Evolutionary conservation across 306 rosid species (phyloP), one percentile per base, ranked within the genome.

Genomic region (Trifolium fragiferum): DNA sequence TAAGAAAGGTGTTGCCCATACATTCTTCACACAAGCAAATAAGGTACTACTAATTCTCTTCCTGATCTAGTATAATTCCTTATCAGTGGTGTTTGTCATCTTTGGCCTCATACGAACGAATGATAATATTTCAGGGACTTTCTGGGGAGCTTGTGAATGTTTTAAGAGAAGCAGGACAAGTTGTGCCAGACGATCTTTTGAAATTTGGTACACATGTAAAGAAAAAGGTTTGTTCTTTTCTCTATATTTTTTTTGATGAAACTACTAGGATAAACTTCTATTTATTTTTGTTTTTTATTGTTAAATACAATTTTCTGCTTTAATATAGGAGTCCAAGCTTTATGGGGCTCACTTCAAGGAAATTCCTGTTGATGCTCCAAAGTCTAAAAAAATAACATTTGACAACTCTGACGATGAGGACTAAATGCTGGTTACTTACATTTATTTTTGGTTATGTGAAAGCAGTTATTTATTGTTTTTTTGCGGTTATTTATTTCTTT

Each of bases 71-170:
- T 60, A 41, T 46, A 6, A 58, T 13, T 72, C 54, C 66, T 63
- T 46, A 62, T 63, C 9, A 25, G 70, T 70, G 49, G 44, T 12
- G 62, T 47, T 32, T 50, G 15, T 63, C 53, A 7, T 61, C 41
- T 37, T 23, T 61, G 19, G 13, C 66, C 7, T 54, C 32, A 12
- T 44, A 46, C 20, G 8, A 49, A 35, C 27, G 53, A 20, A 69
- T 70, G 81, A 41, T 18, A 53, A 64, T 68, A 64, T 78, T 72
- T 75, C 84, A 95, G 99, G 99, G 97, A 70, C 99, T 95, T 68
- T 85, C 96, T 59, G 99, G 99, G 70, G 99, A 95, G 92, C 87
- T 95, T 67, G 98, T 92, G 68, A 95, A 95, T 84, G 99, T 95
- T 70, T 90, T 92, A n/a, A 89, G 82, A 79, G 98, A 95, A 89